Base-by-base conservation (phyloP, 1,284 basidiomycete genomes). In the Tilletia setariae region DNA sequence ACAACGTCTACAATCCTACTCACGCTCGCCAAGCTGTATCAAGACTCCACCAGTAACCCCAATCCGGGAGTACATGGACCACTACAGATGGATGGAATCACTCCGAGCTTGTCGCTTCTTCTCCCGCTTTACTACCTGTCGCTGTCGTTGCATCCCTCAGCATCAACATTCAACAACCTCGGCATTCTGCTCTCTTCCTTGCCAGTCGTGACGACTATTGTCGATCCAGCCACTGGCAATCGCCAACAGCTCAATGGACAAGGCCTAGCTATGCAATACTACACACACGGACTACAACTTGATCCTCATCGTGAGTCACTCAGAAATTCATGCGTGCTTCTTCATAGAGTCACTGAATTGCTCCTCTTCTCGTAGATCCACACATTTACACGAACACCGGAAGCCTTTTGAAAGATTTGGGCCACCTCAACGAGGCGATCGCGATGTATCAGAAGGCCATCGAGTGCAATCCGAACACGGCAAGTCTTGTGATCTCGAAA, bases 381-480 rank as follows among this genome's bases (percentile, higher is more conserved):
- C 87, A 89, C 76, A 80, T 89, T 7, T 84, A 88, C 71, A 88
- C 87, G 7, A 89, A 89, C 72, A 81, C 88, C 8, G 88, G 88
- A 1, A 88, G 87, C 13, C 84, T 89, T 2, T 79, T 88, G 65
- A 89, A 88, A 76, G 88, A 89, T 71, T 84, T 87, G 59, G 87
- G 87, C 4, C 84, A 86, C 23, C 82, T 85, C 1, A 83, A 83
- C 0, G 84, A 86, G 69, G 88, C 88, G 1, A 86, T 89, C 68
- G 82, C 83, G 84, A 84, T 86, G 76, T 87, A 87, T 74, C 79
- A 82, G 67, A 84, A 85, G 67, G 88, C 88, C 1, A 83, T 89
- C 35, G 78, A 85, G 67, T 83, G 80, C 70, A 87, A 88, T 62
- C 88, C 88, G 2, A 85, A 86, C 72, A 87, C n/a, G n/a, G n/a